Evolutionary conservation across 2,329 filamentous ascomycete species (phyloP).

Genomic region (Paraphaeosphaeria minitans): DNA sequence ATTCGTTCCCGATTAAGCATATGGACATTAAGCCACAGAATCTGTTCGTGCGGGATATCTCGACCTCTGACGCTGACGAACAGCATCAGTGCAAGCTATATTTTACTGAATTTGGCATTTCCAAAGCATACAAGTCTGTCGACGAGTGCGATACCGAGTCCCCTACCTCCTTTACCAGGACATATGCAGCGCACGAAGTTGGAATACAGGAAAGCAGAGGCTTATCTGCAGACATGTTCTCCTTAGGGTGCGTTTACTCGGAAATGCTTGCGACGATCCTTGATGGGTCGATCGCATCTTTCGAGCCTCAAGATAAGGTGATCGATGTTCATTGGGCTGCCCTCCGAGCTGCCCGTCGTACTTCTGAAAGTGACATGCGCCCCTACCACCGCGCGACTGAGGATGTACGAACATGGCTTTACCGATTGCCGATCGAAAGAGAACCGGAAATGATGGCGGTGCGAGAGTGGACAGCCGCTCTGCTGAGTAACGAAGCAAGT

Average conservation of each 20-base stretch:
- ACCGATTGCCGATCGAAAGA: not conserved
- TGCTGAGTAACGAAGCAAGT: conserved; percentile 8
- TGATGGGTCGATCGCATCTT: not conserved
- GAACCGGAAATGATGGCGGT: conserved; percentile 11
- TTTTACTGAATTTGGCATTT: conserved; percentile 32
- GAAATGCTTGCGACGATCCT: conserved; percentile 24
- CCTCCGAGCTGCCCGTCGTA: conserved; percentile 4
- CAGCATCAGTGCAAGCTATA: conserved; percentile 21
- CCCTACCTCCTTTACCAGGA: conserved; percentile 19
- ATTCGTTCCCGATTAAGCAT: conserved; percentile 24
- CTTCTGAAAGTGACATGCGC: conserved; percentile 4
- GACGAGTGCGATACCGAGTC: conserved; percentile 24
- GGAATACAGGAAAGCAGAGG: conserved; percentile 17
- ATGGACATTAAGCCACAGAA: conserved; percentile 36
- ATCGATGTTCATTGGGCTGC: not conserved
- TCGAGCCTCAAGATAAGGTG: not conserved
- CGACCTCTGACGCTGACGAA: not conserved
- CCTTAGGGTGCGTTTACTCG: conserved; percentile 26
- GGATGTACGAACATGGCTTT: conserved; percentile 8
- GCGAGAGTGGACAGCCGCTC: conserved; percentile 11
- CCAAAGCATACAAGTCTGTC: conserved; percentile 21
- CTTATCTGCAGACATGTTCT: conserved; percentile 27
- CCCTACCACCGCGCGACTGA: conserved; percentile 11
- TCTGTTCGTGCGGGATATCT: conserved; percentile 21
- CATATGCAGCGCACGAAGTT: conserved; percentile 29